Base-by-base conservation (phyloP, 2,329 filamentous ascomycete genomes). In the Trichoderma simmonsii region DNA sequence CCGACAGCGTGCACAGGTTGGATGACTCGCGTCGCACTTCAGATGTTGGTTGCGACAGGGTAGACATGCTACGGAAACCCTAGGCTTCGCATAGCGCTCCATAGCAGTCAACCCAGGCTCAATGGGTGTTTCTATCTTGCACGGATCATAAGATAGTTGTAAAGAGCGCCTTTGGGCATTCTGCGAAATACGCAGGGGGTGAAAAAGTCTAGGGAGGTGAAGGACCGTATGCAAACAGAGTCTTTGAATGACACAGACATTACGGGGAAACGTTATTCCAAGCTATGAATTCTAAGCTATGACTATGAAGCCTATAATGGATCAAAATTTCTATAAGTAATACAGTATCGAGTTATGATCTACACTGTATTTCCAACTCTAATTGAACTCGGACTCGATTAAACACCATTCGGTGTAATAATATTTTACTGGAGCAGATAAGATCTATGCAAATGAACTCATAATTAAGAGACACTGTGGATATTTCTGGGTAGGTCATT, bases 281-380 rank as follows among this genome's bases (percentile, higher is more conserved):
- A 54, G 48, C 11, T 24, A 5, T 21, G n/a, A 12, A 51, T 36
- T 36, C 34, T 6, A 36, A 36, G 34, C 34, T 36, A 36, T 34
- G 32, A 14, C 32, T 34, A 34, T 21, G 43, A 11, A 48, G 43
- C 7, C 43, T 12, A 51, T 51, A 21, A n/a, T 21, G 43, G 39
- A 43, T n/a, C 39, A 1, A n/a, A 8, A 4, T 4, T 9, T 7
- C 15, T n/a, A 36, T 0, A 2, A 8, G 1, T 0, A n/a, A 9
- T 51, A 51, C 43, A 51, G n/a, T 21, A 21, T 21, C 4, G 0
- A 6, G 6, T 21, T 12, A 21, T 11, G 0, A 11, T 12, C 2
- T 51, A 6, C 43, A 51, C 43, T 51, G 43, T 51, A 21, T 21
- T 51, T 51, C 9, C 8, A 51, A 51, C 43, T 12, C n/a, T 51